Percentiles rank a stretch among this genome's conserved stretches.
Conservation (phyloP, 106 monocot genomes). For the Triglochin maritima region DNA sequence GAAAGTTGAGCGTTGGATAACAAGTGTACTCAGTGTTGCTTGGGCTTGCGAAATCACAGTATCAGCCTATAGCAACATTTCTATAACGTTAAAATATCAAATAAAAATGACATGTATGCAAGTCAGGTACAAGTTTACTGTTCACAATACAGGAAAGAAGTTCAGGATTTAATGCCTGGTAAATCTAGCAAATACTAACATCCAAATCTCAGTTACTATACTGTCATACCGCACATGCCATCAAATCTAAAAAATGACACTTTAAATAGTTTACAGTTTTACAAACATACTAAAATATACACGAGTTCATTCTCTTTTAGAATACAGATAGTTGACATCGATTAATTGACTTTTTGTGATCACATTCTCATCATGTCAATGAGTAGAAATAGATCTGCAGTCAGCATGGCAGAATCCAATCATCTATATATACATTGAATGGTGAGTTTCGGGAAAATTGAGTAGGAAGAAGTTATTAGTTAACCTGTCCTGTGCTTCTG, state of each 20-base stretch:
- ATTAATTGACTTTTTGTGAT: too few relatives aligned
- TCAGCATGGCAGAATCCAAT: too few relatives aligned
- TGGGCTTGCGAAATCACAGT: constrained; percentile 87
- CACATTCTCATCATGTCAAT: too few relatives aligned
- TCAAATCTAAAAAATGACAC: too few relatives aligned
- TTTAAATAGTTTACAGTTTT: too few relatives aligned
- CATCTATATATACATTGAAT: too few relatives aligned
- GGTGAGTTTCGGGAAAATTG: too few relatives aligned
- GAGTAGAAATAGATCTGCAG: too few relatives aligned
- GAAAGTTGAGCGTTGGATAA: constrained; percentile 72
- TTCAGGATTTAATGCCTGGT: neutral
- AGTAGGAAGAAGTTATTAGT: too few relatives aligned
- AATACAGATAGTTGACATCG: too few relatives aligned
- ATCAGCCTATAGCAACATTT: constrained; percentile 43
- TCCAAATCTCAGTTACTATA: neutral
- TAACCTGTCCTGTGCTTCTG: constrained; percentile 68
- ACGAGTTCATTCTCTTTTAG: too few relatives aligned
- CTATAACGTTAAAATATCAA: neutral
- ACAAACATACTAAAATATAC: too few relatives aligned
- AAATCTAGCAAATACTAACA: neutral
- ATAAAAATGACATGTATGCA: neutral
- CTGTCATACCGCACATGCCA: neutral
- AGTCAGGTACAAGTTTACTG: neutral
- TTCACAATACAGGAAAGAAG: neutral
- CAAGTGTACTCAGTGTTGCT: constrained; percentile 72